Evolutionary conservation across 139 green algal species (phyloP).

Genomic region (Micractinium conductrix): DNA sequence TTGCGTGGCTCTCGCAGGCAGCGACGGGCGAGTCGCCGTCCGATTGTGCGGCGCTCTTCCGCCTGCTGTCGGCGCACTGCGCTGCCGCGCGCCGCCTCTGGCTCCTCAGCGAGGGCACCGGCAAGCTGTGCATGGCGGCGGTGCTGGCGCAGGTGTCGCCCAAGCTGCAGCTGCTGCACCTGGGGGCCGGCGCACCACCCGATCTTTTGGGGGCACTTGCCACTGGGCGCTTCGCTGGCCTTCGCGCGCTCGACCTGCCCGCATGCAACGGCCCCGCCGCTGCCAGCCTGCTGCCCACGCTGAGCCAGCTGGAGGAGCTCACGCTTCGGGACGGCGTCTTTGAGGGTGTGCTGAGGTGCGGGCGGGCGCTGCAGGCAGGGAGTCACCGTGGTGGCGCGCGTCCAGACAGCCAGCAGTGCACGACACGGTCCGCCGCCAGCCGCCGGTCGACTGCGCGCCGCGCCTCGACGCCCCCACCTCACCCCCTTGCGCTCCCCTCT

Average conservation of each 20-base stretch:
- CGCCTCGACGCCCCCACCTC: too few relatives aligned
- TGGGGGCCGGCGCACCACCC: neutral
- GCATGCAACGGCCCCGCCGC: neutral
- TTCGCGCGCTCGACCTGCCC: slow-evolving; percentile 11
- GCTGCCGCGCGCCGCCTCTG: neutral
- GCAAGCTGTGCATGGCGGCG: neutral
- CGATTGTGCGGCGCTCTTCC: slow-evolving; percentile 6
- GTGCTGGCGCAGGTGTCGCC: slow-evolving; percentile 12
- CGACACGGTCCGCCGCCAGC: too few relatives aligned
- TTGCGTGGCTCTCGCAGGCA: neutral
- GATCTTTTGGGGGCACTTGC: too few relatives aligned
- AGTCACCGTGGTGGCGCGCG: too few relatives aligned
- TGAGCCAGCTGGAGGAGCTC: neutral
- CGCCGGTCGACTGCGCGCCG: too few relatives aligned
- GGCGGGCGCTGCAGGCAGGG: neutral
- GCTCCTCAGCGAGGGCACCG: slow-evolving; percentile 9
- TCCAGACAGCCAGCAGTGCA: too few relatives aligned
- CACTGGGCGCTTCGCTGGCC: neutral
- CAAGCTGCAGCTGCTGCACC: neutral
- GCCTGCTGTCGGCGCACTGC: slow-evolving; percentile 11
- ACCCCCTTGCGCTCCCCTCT: neutral
- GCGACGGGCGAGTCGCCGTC: neutral
- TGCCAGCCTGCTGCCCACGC: neutral
- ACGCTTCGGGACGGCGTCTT: slow-evolving; percentile 6
- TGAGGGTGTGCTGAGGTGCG: neutral